Conservation (phyloP, 768 basidiomycete genomes). For the Amanita pseudoporphyria region DNA sequence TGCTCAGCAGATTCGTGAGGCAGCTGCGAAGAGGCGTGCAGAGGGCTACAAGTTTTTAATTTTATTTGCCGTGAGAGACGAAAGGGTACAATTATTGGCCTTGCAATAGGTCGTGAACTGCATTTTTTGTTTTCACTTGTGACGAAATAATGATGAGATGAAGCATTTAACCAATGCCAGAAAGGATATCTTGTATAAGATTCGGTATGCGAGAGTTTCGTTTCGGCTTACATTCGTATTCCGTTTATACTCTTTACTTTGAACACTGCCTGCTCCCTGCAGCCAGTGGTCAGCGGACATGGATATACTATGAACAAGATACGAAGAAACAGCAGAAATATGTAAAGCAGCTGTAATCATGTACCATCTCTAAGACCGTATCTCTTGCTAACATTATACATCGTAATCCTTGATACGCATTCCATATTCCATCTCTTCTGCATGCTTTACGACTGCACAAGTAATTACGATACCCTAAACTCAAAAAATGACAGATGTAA, state of each 20-base stretch:
- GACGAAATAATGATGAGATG: too few species aligned
- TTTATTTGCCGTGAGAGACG: constrained; percentile 60
- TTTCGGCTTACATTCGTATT: constrained; percentile 50
- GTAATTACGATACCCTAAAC: too few species aligned
- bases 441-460: too few species aligned
- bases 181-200: too few species aligned
- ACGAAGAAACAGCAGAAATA: constrained; percentile 67
- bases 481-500: too few species aligned
- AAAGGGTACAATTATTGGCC: constrained; percentile 52
- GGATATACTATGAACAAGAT: constrained; percentile 55
- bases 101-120: constrained; percentile 21
- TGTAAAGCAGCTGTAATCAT: constrained; percentile 60
- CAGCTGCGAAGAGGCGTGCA: constrained; percentile 46
- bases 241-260: constrained; percentile 79
- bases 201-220: too few species aligned
- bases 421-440: too few species aligned
- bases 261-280: constrained; percentile 59
- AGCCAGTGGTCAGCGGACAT: constrained; percentile 38
- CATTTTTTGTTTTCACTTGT: too few species aligned
- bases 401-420: too few species aligned
- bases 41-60: constrained; percentile 58
- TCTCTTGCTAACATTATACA: too few species aligned
- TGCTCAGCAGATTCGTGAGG: constrained; percentile 59
- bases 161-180: too few species aligned
- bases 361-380: constrained; percentile 10